A percentile compares a stretch with the other conserved stretches of the same genome.
phyloP scores from a whole-genome alignment of 768 basidiomycete species.

The Rhodotorula graminis region DNA sequence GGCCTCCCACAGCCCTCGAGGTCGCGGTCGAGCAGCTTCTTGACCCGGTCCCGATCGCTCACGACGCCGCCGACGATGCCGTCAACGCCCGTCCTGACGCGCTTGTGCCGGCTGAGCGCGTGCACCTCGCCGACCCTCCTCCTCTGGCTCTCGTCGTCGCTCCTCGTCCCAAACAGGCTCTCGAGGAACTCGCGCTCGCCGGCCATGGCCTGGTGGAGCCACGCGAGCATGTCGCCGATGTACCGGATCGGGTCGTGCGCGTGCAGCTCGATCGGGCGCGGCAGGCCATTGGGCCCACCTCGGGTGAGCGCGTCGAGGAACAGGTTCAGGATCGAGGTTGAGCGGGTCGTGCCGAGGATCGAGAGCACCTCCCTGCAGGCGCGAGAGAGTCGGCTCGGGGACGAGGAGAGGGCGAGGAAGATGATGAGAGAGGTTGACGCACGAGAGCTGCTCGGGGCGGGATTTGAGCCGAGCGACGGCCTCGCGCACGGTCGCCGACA shows the following conservation, averaged over 20 bases:
- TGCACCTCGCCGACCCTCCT: slow-evolving; percentile 63
- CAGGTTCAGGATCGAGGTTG: slow-evolving; percentile 67
- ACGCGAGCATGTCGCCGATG: slow-evolving; percentile 96
- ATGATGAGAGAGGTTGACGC: slow-evolving; percentile 38
- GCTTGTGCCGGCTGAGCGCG: slow-evolving; percentile 45
- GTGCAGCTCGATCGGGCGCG: slow-evolving; percentile 92
- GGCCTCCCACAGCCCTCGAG: slow-evolving; percentile 80
- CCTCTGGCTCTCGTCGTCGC: slow-evolving; percentile 47
- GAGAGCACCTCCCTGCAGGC: slow-evolving; percentile 65
- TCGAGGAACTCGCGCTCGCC: slow-evolving; percentile 93
- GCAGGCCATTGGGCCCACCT: slow-evolving; percentile 65
- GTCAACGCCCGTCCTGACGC: slow-evolving; percentile 47
- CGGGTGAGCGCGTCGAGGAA: slow-evolving; percentile 80
- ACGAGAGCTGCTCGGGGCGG: slow-evolving; percentile 74
- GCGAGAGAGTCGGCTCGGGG: slow-evolving; percentile 39
- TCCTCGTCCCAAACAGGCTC: slow-evolving; percentile 66
- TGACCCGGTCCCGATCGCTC: slow-evolving; percentile 60
- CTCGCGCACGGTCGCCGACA: slow-evolving; percentile 62
- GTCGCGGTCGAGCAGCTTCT: slow-evolving; percentile 71
- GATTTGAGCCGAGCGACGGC: slow-evolving; percentile 67
- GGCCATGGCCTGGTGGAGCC: slow-evolving; percentile 94
- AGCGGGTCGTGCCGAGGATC: slow-evolving; percentile 73
- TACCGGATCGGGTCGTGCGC: slow-evolving; percentile 96
- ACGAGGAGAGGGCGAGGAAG: neutral
- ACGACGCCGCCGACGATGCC: slow-evolving; percentile 51